phyloP scores from a whole-genome alignment of 1,284 basidiomycete genomes.

The Austroboletus novae-zelandiae region DNA sequence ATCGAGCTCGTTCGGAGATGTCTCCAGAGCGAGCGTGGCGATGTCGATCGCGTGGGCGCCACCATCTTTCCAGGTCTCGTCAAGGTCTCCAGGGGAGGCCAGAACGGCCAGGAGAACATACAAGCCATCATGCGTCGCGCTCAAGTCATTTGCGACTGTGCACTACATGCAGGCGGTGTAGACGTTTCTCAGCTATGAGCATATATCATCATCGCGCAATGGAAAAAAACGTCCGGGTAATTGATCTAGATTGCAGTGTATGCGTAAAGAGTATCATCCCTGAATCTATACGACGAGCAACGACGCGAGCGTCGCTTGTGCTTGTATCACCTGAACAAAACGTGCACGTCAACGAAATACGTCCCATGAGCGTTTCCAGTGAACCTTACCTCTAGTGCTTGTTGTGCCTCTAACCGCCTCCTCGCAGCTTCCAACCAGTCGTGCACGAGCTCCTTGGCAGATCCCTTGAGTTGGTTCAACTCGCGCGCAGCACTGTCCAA shows the following conservation, averaged over 20 bases:
- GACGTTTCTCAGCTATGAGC: background rate
- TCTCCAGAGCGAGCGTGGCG: slow-evolving; percentile 65
- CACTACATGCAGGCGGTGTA: slow-evolving; percentile 37
- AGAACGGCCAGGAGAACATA: slow-evolving; percentile 43
- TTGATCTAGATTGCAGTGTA: slow-evolving; percentile 18
- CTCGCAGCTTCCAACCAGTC: slow-evolving; percentile 96
- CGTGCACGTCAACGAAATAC: background rate
- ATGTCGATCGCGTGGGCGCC: slow-evolving; percentile 69
- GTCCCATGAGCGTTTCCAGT: no score
- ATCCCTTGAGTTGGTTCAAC: slow-evolving; percentile 87
- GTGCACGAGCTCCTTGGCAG: slow-evolving; percentile 76
- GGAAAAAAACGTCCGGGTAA: background rate
- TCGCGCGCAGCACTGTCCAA: slow-evolving; percentile 90
- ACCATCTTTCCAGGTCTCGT: slow-evolving; percentile 83
- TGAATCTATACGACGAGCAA: slow-evolving; percentile 56
- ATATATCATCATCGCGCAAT: background rate
- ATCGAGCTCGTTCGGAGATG: slow-evolving; percentile 80
- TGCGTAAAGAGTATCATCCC: slow-evolving; percentile 9
- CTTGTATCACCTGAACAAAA: slow-evolving; percentile 65
- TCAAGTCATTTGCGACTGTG: slow-evolving; percentile 82
- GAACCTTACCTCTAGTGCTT: slow-evolving; percentile 78
- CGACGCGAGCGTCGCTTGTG: slow-evolving; percentile 75
- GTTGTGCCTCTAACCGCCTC: slow-evolving; percentile 86
- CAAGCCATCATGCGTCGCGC: slow-evolving; percentile 77
- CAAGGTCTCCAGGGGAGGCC: slow-evolving; percentile 58